phyloP scores from a whole-genome alignment of 1,284 basidiomycete genomes.

The Ceratobasidium theobromae region DNA sequence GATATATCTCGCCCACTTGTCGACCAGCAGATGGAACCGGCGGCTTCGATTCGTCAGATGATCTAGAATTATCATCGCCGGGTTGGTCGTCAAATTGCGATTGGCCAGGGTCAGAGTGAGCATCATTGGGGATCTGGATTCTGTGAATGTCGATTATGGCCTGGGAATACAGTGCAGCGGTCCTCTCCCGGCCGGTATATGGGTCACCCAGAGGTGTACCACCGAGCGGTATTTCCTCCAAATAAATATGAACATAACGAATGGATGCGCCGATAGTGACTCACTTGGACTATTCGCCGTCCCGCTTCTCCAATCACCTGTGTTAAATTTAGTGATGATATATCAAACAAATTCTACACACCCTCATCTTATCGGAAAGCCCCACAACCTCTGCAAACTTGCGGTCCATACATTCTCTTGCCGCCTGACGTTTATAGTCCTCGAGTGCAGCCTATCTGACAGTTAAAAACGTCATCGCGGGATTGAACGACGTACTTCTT shows the following conservation, averaged over 20 bases:
- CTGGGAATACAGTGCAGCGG: conserved; percentile 62
- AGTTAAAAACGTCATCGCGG: too few relatives aligned
- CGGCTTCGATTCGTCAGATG: too few relatives aligned
- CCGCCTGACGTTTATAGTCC: conserved; percentile 78
- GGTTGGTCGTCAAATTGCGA: background rate
- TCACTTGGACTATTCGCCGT: conserved; percentile 69
- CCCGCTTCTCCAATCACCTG: conserved; percentile 85
- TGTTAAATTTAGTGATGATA: too few relatives aligned
- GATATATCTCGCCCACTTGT: too few relatives aligned
- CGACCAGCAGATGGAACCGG: too few relatives aligned
- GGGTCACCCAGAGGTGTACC: conserved; percentile 70
- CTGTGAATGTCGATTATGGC: conserved; percentile 61
- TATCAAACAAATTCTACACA: conserved; percentile 43
- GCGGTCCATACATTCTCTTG: conserved; percentile 73
- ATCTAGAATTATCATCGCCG: background rate
- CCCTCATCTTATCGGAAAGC: conserved; percentile 79
- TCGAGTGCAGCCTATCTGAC: conserved; percentile 54
- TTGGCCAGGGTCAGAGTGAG: background rate
- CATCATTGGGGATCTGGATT: conserved; percentile 50
- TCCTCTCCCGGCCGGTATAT: conserved; percentile 58
- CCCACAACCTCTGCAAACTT: conserved; percentile 90
- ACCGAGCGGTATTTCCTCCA: conserved; percentile 79
- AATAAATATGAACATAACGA: conserved; percentile 20
- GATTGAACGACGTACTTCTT: conserved; percentile 64
- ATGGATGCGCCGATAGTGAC: conserved; percentile 38